Base-by-base conservation (phyloP, 164 flowering plant species). In the Piper betle region DNA sequence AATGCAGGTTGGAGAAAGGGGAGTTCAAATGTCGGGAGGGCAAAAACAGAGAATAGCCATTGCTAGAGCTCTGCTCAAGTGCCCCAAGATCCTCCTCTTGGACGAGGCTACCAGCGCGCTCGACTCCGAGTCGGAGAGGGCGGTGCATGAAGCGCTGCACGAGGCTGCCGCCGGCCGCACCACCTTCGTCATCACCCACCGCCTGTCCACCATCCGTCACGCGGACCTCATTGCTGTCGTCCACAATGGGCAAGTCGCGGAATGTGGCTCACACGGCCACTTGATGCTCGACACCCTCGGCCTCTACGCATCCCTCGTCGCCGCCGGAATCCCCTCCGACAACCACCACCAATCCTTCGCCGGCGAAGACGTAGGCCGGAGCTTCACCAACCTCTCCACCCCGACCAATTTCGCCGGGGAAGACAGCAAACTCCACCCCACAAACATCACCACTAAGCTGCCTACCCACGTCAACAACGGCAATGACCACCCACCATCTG, bases 31-130 rank as follows among this genome's bases (percentile, higher is more conserved):
- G 61, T 82, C 84, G 18, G 84, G 81, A 52, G 86, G 86, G 5
- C 84, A 80, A 48, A 82, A 80, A 63, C 86, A 82, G 60, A 72
- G 83, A 52, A 76, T 79, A 41, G 78, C 87, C 50, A 80, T 82
- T 4, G 83, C 84, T 9, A 74, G 84, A 46, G 84, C 84, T 37
- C 19, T 82, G 18, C 42, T 81, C 19, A 69, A 78, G 57, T 78
- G 68, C 59, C 84, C 84, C n/a, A 74, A 57, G 55, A 82, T 82
- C 54, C 75, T 80, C 15, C 71, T 82, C 6, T 77, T 81, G 8
- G 84, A 80, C 69, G 86, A 82, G 63, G 84, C 84, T 3, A 82
- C 86, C 17, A 82, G 86, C 71, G 82, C 80, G 25, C 58, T 82
- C 42, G 84, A 82, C 66, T 59, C 83, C 41, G 60, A 78, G 13